These are phyloP conservation scores for Periconia digitata DNA, from an alignment of 2,329 filamentous ascomycete species.

Conservation along the genomic window DNA sequence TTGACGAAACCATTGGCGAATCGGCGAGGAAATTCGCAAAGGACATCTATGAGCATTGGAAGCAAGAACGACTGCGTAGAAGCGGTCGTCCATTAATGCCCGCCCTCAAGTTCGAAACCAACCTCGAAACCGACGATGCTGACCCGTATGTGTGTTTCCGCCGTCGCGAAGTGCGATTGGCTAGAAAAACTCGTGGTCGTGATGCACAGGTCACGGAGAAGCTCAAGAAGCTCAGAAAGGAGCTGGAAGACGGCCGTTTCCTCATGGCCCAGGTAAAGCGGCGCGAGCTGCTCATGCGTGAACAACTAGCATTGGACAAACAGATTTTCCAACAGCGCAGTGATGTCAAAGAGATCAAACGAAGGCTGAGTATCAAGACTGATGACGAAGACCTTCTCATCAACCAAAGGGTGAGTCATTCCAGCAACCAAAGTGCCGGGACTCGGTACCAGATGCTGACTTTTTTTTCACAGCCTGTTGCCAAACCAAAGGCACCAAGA, in stretches of 20 bases:
- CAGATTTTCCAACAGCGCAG: constrained; percentile 80
- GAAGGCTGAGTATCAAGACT: constrained; percentile 83
- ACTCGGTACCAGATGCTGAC: constrained; percentile 16
- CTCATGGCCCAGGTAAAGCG: constrained; percentile 76
- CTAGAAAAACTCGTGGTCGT: constrained; percentile 89
- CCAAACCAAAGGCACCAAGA: constrained; percentile 56
- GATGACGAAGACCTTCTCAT: constrained; percentile 84
- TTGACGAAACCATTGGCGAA: constrained; percentile 60
- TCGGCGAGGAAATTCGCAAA: constrained; percentile 65
- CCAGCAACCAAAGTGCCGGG: constrained; percentile 26
- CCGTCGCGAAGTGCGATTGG: constrained; percentile 88
- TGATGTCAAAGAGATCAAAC: constrained; percentile 83
- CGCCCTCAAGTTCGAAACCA: constrained; percentile 87
- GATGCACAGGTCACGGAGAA: constrained; percentile 95
- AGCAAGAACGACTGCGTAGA: constrained; percentile 64
- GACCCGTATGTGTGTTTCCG: constrained; percentile 99
- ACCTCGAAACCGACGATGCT: constrained; percentile 89
- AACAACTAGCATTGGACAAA: constrained; percentile 73
- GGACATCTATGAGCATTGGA: constrained; percentile 90
- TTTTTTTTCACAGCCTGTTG: constrained; percentile 32
- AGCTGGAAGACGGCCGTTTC: constrained; percentile 85
- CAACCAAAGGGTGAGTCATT: constrained; percentile 75
- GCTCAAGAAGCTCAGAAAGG: constrained; percentile 84
- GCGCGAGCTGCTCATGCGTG: constrained; percentile 77
- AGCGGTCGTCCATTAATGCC: constrained; percentile 76